Base-by-base conservation (phyloP, 371 early-diverging fungal species). In the Apophysomyces trapeziformis region DNA sequence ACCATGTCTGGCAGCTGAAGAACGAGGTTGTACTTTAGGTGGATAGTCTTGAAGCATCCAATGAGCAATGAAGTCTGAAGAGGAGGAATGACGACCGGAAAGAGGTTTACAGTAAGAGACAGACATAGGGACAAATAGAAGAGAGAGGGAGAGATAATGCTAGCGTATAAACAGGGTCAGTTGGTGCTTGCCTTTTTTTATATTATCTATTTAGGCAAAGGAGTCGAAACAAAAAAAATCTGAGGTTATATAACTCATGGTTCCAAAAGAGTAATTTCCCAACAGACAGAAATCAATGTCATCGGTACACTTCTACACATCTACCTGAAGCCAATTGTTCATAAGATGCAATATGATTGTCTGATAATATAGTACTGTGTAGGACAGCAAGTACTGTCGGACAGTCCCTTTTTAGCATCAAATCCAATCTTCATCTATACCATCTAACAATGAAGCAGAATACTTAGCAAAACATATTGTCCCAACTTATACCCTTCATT, bases 21-120 rank as follows among this genome's bases (percentile, higher is more conserved):
- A 75, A 26, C 76, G 77, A 37, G 82, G 82, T 62, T 82, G 82
- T 4, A 79, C 63, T 60, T 71, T 71, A 14, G 71, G 73, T 63
- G 68, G 72, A 58, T 72, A 70, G 9, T 67, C 72, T 41, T 60
- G 58, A 16, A 66, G 66, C 35, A 68, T 62, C 39, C 71, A 58
- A 36, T 70, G 67, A 14, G 72, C 68, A 56, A 71, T 71, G 36
- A 65, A 58, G 58, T 21, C 37, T 36, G 63, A 47, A 43, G 65
- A 65, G 43, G 58, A 58, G 43, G 58, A 58, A 57, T 64, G 64
- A 16, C 58, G 64, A 35, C 57, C 57, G 14, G 58, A 14, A 2
- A 66, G 60, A 50, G 57, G 66, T 63, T 60, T 66, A 63, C 59
- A 68, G 57, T 60, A 56, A 58, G 63, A 43, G 36, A 63, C 38